phyloP scores from a whole-genome alignment of 2,329 filamentous ascomycete species.

The Fusarium torulosum region DNA sequence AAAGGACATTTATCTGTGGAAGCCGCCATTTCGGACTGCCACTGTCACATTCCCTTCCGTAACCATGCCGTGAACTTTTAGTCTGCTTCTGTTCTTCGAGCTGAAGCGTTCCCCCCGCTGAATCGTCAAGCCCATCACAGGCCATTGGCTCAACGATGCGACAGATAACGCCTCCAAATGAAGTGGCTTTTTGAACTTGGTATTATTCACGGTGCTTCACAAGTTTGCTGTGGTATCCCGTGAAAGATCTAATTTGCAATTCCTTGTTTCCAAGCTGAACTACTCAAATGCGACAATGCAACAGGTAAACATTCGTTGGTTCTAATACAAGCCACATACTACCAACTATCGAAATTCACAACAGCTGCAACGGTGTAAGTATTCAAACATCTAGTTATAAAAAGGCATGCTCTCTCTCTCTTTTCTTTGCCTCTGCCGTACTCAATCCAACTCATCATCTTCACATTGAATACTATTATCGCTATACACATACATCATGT shows the following conservation, averaged over 20 bases:
- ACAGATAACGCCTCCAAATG: constrained; percentile 14
- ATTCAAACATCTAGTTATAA: not conserved
- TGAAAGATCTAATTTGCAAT: constrained; percentile 10
- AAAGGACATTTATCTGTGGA: not conserved
- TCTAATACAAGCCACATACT: not conserved
- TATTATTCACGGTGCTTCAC: constrained; percentile 29
- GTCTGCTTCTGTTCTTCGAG: constrained; percentile 1
- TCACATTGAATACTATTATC: not conserved
- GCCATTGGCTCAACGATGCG: constrained; percentile 18
- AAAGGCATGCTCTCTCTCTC: not conserved
- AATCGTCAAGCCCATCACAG: not conserved
- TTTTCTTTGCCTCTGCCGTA: not conserved
- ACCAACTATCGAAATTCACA: not conserved
- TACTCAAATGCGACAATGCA: not conserved
- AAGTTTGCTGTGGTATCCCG: not conserved
- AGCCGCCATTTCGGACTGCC: not conserved
- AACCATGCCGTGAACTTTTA: constrained; percentile 1
- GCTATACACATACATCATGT: constrained; percentile 28
- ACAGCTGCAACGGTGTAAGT: not conserved
- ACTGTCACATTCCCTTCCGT: not conserved
- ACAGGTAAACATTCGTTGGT: not conserved
- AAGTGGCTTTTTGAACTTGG: constrained; percentile 27
- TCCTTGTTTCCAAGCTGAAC: not conserved
- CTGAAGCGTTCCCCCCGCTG: constrained; percentile 16
- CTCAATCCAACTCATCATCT: not conserved